Base-by-base conservation (phyloP, 1,139 yeast genomes). In the Entelexis paramagnoliae region DNA sequence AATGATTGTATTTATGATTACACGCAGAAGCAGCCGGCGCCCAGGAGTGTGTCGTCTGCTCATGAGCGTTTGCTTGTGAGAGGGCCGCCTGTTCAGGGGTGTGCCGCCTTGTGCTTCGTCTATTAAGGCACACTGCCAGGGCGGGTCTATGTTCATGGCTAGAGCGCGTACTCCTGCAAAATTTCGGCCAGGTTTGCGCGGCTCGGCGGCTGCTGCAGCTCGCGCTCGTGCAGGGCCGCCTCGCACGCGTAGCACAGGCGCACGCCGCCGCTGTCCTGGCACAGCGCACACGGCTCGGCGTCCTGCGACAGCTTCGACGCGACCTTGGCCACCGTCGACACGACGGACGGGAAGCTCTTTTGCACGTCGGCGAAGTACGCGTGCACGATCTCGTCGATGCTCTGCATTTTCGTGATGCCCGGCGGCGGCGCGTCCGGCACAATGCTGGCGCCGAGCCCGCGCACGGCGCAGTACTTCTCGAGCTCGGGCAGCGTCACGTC, bases 281-380 rank as follows among this genome's bases (percentile, higher is more conserved):
- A 68, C 8, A 70, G 53, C 2, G 48, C 47, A 46, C 70, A 67
- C 4, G 40, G 43, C 26, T 58, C 61, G 2, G 56, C 56, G 10
- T 46, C 48, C 13, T 75, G 75, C 1, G 78, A 79, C 48, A 91
- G 69, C 65, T 91, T 89, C 49, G 81, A 81, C 11, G 94, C 95
- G 0, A 95, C 89, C 58, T 86, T 81, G 13, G 88, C 89, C 19
- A 91, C 97, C 0, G 98, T 89, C 0, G 96, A 83, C 2, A 93
- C 91, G 4, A 93, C 87, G 49, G 94, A 87, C 0, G 96, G 87
- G 62, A 88, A 89, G 8, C 84, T 94, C 10, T 77, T 74, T 62
- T 88, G 96, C 34, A 89, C 78, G 41, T 75, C 75, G 35, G 71
- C 74, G 62, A 88, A 87, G 65, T 91, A 91, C 51, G 81, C 77